A percentile compares a stretch with the other conserved stretches of the same genome.
These are phyloP conservation scores for Aspergillus luchuensis DNA, from an alignment of 2,329 filamentous ascomycete genomes.

Conservation along the genomic window DNA sequence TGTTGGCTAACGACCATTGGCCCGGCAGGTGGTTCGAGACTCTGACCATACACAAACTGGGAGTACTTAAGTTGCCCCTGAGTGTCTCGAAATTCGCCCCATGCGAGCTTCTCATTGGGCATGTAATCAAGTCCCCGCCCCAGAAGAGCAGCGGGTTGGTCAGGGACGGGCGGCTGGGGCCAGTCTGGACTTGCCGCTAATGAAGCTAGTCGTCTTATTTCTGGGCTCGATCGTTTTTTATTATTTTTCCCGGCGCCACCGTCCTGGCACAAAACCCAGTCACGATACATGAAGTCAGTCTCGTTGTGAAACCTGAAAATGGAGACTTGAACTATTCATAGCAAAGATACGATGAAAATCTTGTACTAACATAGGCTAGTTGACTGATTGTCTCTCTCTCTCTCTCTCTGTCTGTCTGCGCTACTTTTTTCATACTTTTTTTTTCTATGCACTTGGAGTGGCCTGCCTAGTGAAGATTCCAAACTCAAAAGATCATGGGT, in stretches of 20 bases:
- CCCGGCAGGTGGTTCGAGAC: constrained; percentile 18
- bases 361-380: no score
- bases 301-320: neutral
- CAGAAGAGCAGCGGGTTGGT: constrained; percentile 6
- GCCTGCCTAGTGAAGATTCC: no score
- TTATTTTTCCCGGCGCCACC: neutral
- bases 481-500: no score
- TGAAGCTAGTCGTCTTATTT: neutral
- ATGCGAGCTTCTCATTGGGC: constrained; percentile 13
- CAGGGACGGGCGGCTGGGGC: constrained; percentile 5
- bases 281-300: neutral
- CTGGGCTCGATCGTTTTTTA: neutral
- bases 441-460: no score
- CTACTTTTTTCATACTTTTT: no score
- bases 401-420: no score
- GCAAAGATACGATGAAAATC: no score
- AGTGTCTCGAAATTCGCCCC: constrained; percentile 20
- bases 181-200: constrained; percentile 14
- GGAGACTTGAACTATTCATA: no score
- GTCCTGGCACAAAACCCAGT: neutral
- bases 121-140: neutral
- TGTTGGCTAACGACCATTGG: neutral
- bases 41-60: constrained; percentile 11
- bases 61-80: constrained; percentile 18
- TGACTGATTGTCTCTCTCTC: no score